A percentile compares a stretch with the other conserved stretches of the same genome.
Conservation (phyloP, 768 basidiomycete species). For the Chalciporus pseudorubinellus region DNA sequence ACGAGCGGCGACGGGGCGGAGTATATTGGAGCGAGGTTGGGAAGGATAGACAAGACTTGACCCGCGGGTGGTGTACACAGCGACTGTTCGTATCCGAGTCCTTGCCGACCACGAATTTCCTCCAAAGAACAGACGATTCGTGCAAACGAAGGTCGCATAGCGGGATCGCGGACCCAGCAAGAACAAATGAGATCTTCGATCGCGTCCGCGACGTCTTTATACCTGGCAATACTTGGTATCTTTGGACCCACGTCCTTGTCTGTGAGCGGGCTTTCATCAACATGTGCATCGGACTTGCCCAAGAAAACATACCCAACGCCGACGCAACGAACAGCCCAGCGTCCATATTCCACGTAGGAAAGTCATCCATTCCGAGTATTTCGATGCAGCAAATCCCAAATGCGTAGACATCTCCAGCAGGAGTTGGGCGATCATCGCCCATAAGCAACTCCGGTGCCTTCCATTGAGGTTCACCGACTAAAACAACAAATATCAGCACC, state of each 20-base stretch:
- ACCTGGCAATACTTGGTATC: slow-evolving; percentile 38
- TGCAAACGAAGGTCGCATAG: slow-evolving; percentile 51
- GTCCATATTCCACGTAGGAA: slow-evolving; percentile 55
- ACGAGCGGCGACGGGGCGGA: neutral
- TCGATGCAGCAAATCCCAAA: slow-evolving; percentile 67
- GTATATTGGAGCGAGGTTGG: neutral
- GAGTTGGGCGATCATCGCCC: slow-evolving; percentile 46
- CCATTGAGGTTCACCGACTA: slow-evolving; percentile 70
- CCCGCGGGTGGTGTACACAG: slow-evolving; percentile 16
- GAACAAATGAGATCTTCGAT: slow-evolving; percentile 43
- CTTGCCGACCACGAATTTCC: slow-evolving; percentile 41
- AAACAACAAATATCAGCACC: neutral
- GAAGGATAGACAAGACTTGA: neutral
- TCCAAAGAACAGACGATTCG: slow-evolving; percentile 46
- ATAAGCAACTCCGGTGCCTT: slow-evolving; percentile 65
- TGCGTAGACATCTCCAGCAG: slow-evolving; percentile 64
- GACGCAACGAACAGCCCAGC: slow-evolving; percentile 51
- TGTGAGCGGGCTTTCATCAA: slow-evolving; percentile 27
- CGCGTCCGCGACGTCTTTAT: slow-evolving; percentile 32
- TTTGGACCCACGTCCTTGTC: slow-evolving; percentile 51
- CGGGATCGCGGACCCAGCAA: slow-evolving; percentile 59
- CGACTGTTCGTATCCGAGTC: slow-evolving; percentile 28
- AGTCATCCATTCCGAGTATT: slow-evolving; percentile 57
- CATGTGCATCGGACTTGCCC: slow-evolving; percentile 6
- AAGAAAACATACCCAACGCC: slow-evolving; percentile 44